phyloP scores from a whole-genome alignment of 495 filamentous ascomycete genomes.

The Lophium mytilinum region DNA sequence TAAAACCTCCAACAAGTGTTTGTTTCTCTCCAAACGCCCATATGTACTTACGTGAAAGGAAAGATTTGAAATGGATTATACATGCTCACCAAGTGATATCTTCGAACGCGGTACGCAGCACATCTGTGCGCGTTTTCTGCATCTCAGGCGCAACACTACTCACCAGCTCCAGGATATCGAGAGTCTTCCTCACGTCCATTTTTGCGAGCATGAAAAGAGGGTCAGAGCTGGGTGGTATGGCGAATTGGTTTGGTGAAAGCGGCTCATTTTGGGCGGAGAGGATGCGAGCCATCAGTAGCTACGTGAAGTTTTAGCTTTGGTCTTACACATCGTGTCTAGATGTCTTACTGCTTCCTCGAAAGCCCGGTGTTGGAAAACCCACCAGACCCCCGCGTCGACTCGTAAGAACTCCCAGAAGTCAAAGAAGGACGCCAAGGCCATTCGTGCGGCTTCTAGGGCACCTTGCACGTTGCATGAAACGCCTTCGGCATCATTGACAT shows the following conservation, averaged over 20 bases:
- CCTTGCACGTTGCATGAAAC: conserved; percentile 48
- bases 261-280: conserved; percentile 19
- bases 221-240: conserved; percentile 4
- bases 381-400: conserved; percentile 62
- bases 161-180: conserved; percentile 31
- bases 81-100: conserved; percentile 19
- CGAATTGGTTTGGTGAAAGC: not conserved
- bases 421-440: conserved; percentile 57
- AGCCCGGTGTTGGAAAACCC: conserved; percentile 66
- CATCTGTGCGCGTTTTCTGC: conserved; percentile 34
- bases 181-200: conserved; percentile 17
- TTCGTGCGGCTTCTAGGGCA: conserved; percentile 61
- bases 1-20: no score
- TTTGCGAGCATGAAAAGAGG: conserved; percentile 23
- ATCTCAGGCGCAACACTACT: conserved; percentile 28
- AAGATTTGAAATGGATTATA: not conserved
- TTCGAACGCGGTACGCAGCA: conserved; percentile 29
- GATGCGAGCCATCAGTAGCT: conserved; percentile 31
- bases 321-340: not conserved
- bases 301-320: not conserved
- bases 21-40: no score
- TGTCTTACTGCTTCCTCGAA: conserved; percentile 57
- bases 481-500: conserved; percentile 50
- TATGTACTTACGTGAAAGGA: no score
- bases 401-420: conserved; percentile 54